These are phyloP conservation scores for Candida montana DNA, from an alignment of 805 yeast species.

Conservation along the genomic window DNA sequence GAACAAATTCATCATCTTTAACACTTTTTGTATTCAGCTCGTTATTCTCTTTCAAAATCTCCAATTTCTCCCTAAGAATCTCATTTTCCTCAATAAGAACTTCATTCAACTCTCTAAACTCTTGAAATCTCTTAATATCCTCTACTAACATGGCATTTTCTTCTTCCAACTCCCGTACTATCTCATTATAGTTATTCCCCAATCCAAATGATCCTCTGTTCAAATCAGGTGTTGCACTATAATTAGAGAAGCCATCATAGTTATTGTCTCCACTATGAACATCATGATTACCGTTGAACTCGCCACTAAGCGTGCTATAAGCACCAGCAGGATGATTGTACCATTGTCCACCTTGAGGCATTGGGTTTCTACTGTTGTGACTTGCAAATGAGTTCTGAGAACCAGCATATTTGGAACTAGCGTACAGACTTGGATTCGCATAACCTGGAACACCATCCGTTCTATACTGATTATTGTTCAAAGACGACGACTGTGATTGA, in stretches of 20 bases:
- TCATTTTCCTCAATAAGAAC: slow-evolving; percentile 12
- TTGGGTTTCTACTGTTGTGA: background rate
- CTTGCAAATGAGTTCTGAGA: too few relatives aligned
- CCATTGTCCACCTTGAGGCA: slow-evolving; percentile 4
- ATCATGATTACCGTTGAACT: background rate
- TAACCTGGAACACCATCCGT: background rate
- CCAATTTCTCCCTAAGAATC: slow-evolving; percentile 5
- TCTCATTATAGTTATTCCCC: background rate
- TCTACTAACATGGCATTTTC: slow-evolving; percentile 6
- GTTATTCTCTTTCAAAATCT: slow-evolving; percentile 3
- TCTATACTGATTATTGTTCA: too few relatives aligned
- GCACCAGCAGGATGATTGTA: background rate
- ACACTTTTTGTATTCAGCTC: background rate
- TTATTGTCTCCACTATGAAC: background rate
- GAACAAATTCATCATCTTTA: background rate
- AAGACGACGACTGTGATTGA: slow-evolving; percentile 1
- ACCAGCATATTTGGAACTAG: background rate
- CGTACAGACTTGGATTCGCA: background rate
- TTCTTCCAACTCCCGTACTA: slow-evolving; percentile 8
- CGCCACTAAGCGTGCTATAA: too few relatives aligned
- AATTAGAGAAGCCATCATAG: slow-evolving; percentile 6
- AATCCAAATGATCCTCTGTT: slow-evolving; percentile 10
- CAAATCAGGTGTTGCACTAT: slow-evolving; percentile 12
- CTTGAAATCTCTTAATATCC: slow-evolving; percentile 7
- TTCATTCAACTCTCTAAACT: slow-evolving; percentile 11